Base-by-base conservation (phyloP, 2,329 filamentous ascomycete species). In the Diaporthe sp. region DNA sequence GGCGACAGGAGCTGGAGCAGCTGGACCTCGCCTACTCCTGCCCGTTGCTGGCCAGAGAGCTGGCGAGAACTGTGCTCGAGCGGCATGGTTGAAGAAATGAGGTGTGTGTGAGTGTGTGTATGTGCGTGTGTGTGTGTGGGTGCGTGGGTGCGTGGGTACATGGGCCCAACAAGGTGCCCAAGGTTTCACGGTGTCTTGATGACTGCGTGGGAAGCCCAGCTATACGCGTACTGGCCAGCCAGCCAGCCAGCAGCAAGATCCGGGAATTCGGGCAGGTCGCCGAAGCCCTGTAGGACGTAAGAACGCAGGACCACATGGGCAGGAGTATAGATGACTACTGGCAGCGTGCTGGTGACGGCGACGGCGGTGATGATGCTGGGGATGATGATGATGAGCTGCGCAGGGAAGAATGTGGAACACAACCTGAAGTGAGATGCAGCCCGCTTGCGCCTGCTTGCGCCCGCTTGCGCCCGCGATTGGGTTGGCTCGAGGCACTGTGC, bases 401-500 rank as follows among this genome's bases (percentile, higher is more conserved):
- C 49, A 55, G 46, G 68, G 55, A 57, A 55, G 22, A 37, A n/a
- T 39, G 55, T 58, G 34, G 67, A 25, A 46, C 49, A 62, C 59
- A 69, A 51, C 53, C 49, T 34, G 17, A 25, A 59, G 46, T 58
- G 44, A 65, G 73, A 39, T 65, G 72, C 68, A 72, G 65, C 44
- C 51, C 37, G 68, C 59, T 76, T 69, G 67, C 61, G 75, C 53
- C 75, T 31, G n/a, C 73, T 62, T 58, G 72, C 28, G 44, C n/a
- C 34, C 53, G n/a, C 73, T 62, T 58, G 72, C 28, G 44, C n/a
- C 34, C 53, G 39, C 61, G 67, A 75, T 44, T 72, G 59, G 67
- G 69, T 17, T 72, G 59, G 44, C 28, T 12, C 59, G 46, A 65
- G 31, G 73, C 69, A 76, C 73, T 75, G 75, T 75, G 75, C 72